Percentiles rank a stretch among this genome's conserved stretches.
These are phyloP conservation scores for Pseudocercospora vitis DNA, from an alignment of 2,329 filamentous ascomycete species.

Conservation along the genomic window DNA sequence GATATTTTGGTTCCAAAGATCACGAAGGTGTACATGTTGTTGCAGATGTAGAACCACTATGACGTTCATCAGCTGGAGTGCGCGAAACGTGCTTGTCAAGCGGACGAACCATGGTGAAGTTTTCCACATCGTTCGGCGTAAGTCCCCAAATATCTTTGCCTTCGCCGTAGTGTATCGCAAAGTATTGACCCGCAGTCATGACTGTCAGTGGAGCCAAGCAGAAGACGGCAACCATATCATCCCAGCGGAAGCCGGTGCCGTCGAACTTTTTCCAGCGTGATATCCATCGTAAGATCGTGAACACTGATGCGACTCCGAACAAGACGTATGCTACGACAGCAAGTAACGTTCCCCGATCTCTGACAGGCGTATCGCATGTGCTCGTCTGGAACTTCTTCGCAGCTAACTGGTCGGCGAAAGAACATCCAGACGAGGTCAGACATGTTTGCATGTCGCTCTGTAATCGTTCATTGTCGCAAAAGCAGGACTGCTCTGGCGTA, in stretches of 20 bases:
- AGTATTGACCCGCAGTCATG: slow-evolving; percentile 15
- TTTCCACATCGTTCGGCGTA: not conserved
- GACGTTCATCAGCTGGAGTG: not conserved
- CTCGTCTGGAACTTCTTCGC: slow-evolving; percentile 11
- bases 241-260: slow-evolving; percentile 9
- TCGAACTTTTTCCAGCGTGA: slow-evolving; percentile 10
- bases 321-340: slow-evolving; percentile 13
- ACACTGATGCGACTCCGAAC: slow-evolving; percentile 14
- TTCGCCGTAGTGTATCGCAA: slow-evolving; percentile 14
- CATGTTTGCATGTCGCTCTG: slow-evolving; percentile 11
- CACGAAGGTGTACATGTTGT: slow-evolving; percentile 13
- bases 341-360: slow-evolving; percentile 10
- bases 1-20: slow-evolving; percentile 21
- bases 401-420: slow-evolving; percentile 12
- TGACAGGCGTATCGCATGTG: slow-evolving; percentile 8
- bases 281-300: slow-evolving; percentile 6
- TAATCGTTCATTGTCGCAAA: slow-evolving; percentile 16
- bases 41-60: slow-evolving; percentile 22
- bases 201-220: slow-evolving; percentile 9
- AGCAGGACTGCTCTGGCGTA: slow-evolving; percentile 15
- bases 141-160: slow-evolving; percentile 19
- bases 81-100: not conserved
- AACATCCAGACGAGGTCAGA: slow-evolving; percentile 5
- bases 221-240: slow-evolving; percentile 13
- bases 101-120: slow-evolving; percentile 15